A percentile compares a stretch with the other conserved stretches of the same genome.
Evolutionary conservation across 139 green algal genomes (phyloP).

Genomic region (Ostreobium quekettii): DNA sequence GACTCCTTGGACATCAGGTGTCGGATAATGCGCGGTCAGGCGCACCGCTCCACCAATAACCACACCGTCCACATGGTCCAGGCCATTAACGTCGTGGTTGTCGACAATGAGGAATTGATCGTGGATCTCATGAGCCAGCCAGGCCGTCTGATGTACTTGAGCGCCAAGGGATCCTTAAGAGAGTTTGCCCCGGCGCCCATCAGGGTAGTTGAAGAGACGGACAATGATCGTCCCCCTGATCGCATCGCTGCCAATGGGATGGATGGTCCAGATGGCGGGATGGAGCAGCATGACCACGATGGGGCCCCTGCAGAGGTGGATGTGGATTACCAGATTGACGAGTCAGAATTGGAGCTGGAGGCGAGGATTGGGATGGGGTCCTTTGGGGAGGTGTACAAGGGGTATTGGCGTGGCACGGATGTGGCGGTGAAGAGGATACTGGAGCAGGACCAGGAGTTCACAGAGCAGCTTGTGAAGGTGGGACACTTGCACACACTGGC

Average conservation of each 20-base stretch:
- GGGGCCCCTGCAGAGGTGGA: no score
- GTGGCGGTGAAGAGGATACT: conserved; percentile 87
- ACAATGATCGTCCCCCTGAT: no score
- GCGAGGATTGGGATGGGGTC: conserved; percentile 71
- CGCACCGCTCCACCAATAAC: conserved; percentile 8
- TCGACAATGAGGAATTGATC: conserved; percentile 14
- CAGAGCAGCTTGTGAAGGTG: conserved; percentile 13
- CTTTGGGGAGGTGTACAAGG: conserved; percentile 65
- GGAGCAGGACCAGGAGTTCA: conserved; percentile 64
- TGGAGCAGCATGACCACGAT: no score
- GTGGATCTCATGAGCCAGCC: conserved; percentile 14
- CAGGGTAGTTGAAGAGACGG: no score
- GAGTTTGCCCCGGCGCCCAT: no score
- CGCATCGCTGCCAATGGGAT: no score
- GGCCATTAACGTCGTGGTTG: conserved; percentile 3
- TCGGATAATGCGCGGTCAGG: conserved; percentile 41
- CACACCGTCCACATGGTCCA: no score
- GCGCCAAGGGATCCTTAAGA: neutral
- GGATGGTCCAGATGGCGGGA: no score
- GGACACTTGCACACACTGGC: neutral
- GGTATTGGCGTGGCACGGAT: conserved; percentile 73
- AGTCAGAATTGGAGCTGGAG: conserved; percentile 22
- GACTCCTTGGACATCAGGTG: conserved; percentile 51
- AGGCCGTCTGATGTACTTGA: neutral
- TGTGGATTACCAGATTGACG: conserved; percentile 5